Evolutionary conservation across 116 monocot species (phyloP), one percentile per base, ranked within the genome.

Genomic region (Iris pallida): DNA sequence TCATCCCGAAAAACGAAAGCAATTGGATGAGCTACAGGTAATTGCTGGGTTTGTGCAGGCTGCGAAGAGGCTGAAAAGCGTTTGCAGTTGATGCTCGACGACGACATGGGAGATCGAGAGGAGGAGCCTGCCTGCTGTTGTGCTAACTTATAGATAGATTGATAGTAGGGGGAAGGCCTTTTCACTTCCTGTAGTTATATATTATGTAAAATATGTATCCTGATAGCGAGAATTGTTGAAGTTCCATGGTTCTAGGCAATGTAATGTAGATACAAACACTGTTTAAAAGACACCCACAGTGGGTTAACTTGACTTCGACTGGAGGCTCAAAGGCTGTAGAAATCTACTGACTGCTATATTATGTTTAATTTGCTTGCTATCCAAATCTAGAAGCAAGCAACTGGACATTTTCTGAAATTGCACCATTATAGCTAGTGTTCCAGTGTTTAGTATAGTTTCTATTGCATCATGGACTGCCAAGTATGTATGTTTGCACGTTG

Each of bases 21-120:
- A 90, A 90, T 71, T 90, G 80, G 90, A 90, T 54, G 90, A 90
- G 83, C 47, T 83, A 78, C 90, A 90, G 78, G 90, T 90, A 8
- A 86, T 90, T 53, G 62, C 77, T 8, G 86, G 86, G 47, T 90
- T 90, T 47, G 80, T 81, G 51, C 80, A 86, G 78, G 86, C 90
- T 0, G 77, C 85, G n/a, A 86, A 90, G 78, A 77, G 85, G 45
- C 80, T 90, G 12, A 90, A 86, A 60, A 80, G 78, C 2, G 60
- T 80, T 59, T 90, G 80, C 85, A 79, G 75, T 68, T 85, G 74
- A 85, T 63, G 55, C 30, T 51, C 0, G 62, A 59, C 15, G 14
- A 16, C 10, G 51, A 19, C 63, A 57, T 8, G n/a, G 20, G 10
- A 56, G 57, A 56, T 17, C 0, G 41, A 17, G 8, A 59, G 59